Percentiles rank a stretch among this genome's conserved stretches.
Evolutionary conservation across 768 basidiomycete species (phyloP).

Genomic region (Boletellus ananiceps): DNA sequence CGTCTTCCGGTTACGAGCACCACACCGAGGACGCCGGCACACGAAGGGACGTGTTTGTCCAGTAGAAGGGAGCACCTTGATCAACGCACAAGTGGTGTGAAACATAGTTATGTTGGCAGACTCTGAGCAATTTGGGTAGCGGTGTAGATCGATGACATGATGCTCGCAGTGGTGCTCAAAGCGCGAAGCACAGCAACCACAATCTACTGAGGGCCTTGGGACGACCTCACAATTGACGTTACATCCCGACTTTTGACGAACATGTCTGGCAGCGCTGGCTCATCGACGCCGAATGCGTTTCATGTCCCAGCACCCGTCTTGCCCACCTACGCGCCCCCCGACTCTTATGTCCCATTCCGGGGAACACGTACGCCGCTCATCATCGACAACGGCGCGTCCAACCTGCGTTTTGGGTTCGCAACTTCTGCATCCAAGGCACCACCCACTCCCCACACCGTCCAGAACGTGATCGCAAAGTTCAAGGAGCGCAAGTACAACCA

Average conservation of each 20-base stretch:
- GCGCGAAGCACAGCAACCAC: too few relatives aligned
- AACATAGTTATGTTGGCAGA: too few relatives aligned
- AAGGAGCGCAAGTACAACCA: conserved; percentile 84
- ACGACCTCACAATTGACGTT: conserved; percentile 3
- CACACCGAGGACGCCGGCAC: too few relatives aligned
- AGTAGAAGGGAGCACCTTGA: too few relatives aligned
- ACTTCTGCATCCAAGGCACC: conserved; percentile 33
- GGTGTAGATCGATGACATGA: too few relatives aligned
- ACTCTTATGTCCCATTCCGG: conserved; percentile 51
- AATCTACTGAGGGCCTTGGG: too few relatives aligned
- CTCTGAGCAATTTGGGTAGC: too few relatives aligned
- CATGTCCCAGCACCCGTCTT: conserved; percentile 20
- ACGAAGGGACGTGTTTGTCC: too few relatives aligned
- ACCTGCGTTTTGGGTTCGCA: conserved; percentile 80
- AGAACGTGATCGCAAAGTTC: conserved; percentile 80
- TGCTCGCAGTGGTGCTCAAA: too few relatives aligned
- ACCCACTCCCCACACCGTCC: conserved; percentile 48
- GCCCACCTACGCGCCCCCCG: conserved; percentile 35
- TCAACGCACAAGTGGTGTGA: too few relatives aligned
- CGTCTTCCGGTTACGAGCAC: too few relatives aligned
- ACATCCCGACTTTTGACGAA: conserved; percentile 12
- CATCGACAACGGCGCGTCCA: conserved; percentile 87
- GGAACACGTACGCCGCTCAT: conserved; percentile 58
- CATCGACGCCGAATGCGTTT: conserved; percentile 13
- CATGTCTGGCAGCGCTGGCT: conserved; percentile 13